phyloP scores from a whole-genome alignment of 2,329 filamentous ascomycete species.

The Pezicula rhizophila region DNA sequence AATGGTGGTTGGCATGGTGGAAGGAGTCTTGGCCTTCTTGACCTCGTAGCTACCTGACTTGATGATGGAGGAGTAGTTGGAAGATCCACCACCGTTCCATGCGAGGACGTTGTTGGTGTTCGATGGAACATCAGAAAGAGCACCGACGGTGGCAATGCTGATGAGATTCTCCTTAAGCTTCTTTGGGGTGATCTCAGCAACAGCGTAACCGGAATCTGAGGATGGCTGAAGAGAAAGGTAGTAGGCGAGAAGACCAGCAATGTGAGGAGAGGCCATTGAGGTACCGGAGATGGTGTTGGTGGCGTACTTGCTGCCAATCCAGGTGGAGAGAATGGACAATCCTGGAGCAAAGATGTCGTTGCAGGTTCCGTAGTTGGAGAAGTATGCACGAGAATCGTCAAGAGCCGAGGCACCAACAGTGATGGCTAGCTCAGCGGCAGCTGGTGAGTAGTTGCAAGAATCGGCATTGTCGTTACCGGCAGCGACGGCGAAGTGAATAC shows the following conservation, averaged over 20 bases:
- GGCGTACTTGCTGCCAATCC: slow-evolving; percentile 94
- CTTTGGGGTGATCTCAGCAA: slow-evolving; percentile 84
- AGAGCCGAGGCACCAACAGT: slow-evolving; percentile 95
- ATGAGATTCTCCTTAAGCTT: slow-evolving; percentile 90
- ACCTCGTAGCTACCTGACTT: slow-evolving; percentile 65
- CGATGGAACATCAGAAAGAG: slow-evolving; percentile 73
- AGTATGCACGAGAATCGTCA: slow-evolving; percentile 94
- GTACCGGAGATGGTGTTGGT: slow-evolving; percentile 99
- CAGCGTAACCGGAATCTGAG: slow-evolving; percentile 82
- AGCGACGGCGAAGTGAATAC: slow-evolving; percentile 95
- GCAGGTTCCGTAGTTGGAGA: slow-evolving; percentile 99
- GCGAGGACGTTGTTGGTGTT: slow-evolving; percentile 92
- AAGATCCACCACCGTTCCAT: slow-evolving; percentile 95
- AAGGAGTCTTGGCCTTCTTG: slow-evolving; percentile 37
- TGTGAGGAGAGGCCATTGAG: slow-evolving; percentile 97
- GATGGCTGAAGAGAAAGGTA: slow-evolving; percentile 93
- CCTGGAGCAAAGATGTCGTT: slow-evolving; percentile 98
- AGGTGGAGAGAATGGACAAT: slow-evolving; percentile 94
- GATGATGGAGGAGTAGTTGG: slow-evolving; percentile 84
- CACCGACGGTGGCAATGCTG: slow-evolving; percentile 70
- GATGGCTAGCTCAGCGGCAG: slow-evolving; percentile 83
- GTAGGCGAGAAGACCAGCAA: slow-evolving; percentile 94
- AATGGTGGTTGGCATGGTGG: slow-evolving; percentile 44
- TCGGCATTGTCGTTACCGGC: slow-evolving; percentile 98
- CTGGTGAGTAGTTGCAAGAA: slow-evolving; percentile 98